Percentiles rank a stretch among this genome's conserved stretches.
These are phyloP conservation scores for Coemansia aciculifera DNA, from an alignment of 192 early-diverging fungal species.

Conservation along the genomic window DNA sequence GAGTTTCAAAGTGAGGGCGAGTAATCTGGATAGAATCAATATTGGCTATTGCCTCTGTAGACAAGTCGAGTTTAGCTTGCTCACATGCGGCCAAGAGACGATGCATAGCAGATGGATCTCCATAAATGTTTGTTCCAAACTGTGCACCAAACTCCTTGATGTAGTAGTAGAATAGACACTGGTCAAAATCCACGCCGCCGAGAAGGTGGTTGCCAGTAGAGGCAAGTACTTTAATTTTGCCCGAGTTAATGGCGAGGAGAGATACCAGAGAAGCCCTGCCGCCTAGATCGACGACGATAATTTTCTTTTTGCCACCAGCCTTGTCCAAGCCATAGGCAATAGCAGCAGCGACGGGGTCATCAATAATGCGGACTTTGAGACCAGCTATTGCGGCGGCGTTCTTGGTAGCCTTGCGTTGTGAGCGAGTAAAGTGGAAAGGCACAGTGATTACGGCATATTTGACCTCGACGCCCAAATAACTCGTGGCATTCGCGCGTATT, in stretches of 20 bases:
- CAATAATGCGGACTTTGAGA: conserved; percentile 96
- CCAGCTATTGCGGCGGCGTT: conserved; percentile 92
- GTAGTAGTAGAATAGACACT: conserved; percentile 95
- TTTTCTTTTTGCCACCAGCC: conserved; percentile 81
- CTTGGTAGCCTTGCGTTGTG: conserved; percentile 98
- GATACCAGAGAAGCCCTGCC: conserved; percentile 98
- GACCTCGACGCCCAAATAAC: conserved; percentile 76
- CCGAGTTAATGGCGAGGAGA: conserved; percentile 91
- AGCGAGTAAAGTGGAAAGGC: conserved; percentile 96
- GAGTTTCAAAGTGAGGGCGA: conserved; percentile 96
- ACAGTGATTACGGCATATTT: conserved; percentile 95
- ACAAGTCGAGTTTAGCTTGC: conserved; percentile 95
- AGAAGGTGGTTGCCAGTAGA: conserved; percentile 97
- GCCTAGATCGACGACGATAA: conserved; percentile 96
- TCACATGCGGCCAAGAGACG: conserved; percentile 93
- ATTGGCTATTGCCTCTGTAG: conserved; percentile 89
- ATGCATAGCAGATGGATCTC: conserved; percentile 77
- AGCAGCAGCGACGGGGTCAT: conserved; percentile 96
- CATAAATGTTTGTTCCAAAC: conserved; percentile 83
- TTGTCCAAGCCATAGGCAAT: conserved; percentile 98
- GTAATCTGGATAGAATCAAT: conserved; percentile 96
- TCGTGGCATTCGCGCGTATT: conserved; percentile 95
- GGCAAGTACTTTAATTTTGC: conserved; percentile 97
- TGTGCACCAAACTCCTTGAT: conserved; percentile 87
- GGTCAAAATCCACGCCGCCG: conserved; percentile 99